These are phyloP conservation scores for Glycine soja DNA, from an alignment of 306 rosid genomes.

Conservation along the genomic window DNA sequence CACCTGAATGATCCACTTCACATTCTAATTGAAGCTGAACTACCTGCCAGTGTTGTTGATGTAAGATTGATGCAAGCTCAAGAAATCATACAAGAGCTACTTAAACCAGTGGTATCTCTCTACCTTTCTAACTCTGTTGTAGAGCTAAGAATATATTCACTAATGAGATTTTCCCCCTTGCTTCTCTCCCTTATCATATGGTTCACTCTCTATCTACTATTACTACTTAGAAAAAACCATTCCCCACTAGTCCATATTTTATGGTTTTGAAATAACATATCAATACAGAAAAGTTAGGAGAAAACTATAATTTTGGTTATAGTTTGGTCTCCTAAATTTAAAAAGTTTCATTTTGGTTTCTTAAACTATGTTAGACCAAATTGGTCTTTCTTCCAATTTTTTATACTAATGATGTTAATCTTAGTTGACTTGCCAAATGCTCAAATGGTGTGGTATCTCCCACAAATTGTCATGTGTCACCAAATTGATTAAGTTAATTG, in stretches of 20 bases:
- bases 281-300: constrained; percentile 3
- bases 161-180: not conserved
- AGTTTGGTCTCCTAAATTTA: not conserved
- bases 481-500: not conserved
- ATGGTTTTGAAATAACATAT: not conserved
- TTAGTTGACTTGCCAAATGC: not conserved
- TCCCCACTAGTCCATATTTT: not conserved
- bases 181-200: not conserved
- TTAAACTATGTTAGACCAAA: not conserved
- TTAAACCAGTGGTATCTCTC: constrained; percentile 79
- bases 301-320: not conserved
- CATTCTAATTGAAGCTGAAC: constrained; percentile 90
- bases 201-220: not conserved
- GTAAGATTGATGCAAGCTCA: constrained; percentile 84
- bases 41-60: constrained; percentile 79
- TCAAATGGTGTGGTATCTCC: not conserved
- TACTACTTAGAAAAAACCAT: not conserved
- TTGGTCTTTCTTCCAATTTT: not conserved
- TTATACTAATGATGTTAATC: not conserved
- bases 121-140: constrained; percentile 31
- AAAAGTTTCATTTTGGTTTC: not conserved
- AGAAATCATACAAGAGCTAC: constrained; percentile 89
- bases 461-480: not conserved
- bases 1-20: constrained; percentile 94
- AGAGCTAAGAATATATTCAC: not conserved